These are phyloP conservation scores for Brasenia schreberi DNA, from an alignment of 164 flowering plant genomes.

Conservation along the genomic window DNA sequence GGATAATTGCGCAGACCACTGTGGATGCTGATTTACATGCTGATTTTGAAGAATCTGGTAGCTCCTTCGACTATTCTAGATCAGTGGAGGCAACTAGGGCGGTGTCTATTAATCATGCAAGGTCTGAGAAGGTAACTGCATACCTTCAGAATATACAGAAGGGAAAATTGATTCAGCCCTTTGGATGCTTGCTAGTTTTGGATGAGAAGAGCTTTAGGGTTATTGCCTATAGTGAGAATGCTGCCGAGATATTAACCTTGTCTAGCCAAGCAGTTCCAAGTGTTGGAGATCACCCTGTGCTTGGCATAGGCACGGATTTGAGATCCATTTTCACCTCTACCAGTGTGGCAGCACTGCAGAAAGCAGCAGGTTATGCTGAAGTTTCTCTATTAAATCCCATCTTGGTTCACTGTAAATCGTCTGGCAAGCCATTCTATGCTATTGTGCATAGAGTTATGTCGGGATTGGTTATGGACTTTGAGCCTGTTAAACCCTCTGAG, in stretches of 20 bases:
- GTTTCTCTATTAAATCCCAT: conserved; percentile 75
- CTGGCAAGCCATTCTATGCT: conserved; percentile 86
- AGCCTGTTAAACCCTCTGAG: conserved; percentile 79
- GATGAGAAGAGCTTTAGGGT: conserved; percentile 72
- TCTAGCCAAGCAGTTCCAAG: conserved; percentile 83
- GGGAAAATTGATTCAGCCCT: conserved; percentile 64
- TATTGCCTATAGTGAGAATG: conserved; percentile 81
- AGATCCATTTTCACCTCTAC: conserved; percentile 61
- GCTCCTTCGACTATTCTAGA: conserved; percentile 74
- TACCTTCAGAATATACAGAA: conserved; percentile 84
- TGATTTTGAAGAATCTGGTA: conserved; percentile 76
- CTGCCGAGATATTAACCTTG: conserved; percentile 81
- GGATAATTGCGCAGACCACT: conserved; percentile 82
- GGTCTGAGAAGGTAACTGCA: conserved; percentile 58
- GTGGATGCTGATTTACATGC: conserved; percentile 84
- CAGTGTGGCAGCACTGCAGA: conserved; percentile 66
- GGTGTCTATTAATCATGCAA: conserved; percentile 25
- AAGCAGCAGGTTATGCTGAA: conserved; percentile 64
- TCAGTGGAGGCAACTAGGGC: conserved; percentile 35
- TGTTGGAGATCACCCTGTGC: conserved; percentile 62
- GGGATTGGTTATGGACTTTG: conserved; percentile 68
- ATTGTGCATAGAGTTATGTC: conserved; percentile 68
- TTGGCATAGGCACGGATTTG: conserved; percentile 69
- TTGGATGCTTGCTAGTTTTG: conserved; percentile 73
- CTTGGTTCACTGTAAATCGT: conserved; percentile 71